Evolutionary conservation across 805 yeast species (phyloP).

Genomic region (Pichia deserticola): DNA sequence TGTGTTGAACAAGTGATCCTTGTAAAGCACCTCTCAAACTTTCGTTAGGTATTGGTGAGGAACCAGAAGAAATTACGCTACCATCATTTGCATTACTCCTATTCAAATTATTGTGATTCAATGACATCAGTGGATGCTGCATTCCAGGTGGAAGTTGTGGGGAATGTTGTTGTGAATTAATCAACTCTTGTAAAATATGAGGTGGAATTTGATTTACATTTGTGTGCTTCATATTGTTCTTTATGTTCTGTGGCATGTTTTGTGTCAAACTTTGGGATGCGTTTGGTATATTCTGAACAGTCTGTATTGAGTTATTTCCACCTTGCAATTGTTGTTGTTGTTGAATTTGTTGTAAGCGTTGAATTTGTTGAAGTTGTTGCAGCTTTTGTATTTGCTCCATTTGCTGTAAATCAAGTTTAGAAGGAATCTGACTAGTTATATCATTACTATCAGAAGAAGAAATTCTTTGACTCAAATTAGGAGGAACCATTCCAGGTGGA

Average conservation of each 20-base stretch:
- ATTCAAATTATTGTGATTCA: background rate
- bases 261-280: background rate
- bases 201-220: slow-evolving; percentile 3
- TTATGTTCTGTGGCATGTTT: background rate
- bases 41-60: no score
- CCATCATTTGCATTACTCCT: no score
- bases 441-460: no score
- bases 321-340: background rate
- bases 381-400: slow-evolving; percentile 4
- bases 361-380: background rate
- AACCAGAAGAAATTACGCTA: no score
- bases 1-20: no score
- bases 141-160: slow-evolving; percentile 3
- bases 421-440: no score
- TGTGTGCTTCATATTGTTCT: background rate
- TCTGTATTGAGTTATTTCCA: background rate
- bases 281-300: background rate
- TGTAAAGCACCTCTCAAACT: no score
- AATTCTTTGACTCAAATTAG: no score
- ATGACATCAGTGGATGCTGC: background rate
- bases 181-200: background rate
- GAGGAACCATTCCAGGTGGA: no score
- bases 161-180: background rate
- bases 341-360: background rate
- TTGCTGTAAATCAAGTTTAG: background rate